phyloP scores from a whole-genome alignment of 176 grass and related monocot genomes.

The Cenchrus americanus region DNA sequence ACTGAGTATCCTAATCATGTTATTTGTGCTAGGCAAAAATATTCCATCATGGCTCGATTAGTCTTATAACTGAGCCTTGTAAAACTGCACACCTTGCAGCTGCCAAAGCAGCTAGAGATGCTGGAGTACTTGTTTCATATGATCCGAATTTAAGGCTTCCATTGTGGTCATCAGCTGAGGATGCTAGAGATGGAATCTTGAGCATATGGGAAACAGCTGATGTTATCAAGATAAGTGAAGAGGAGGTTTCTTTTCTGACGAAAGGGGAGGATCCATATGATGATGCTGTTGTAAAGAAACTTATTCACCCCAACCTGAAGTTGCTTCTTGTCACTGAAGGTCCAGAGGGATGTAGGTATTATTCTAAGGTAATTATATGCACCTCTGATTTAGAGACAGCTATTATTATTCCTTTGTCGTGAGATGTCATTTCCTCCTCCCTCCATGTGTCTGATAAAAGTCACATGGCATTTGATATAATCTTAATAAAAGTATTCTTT shows the following conservation, averaged over 20 bases:
- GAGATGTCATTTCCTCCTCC: not conserved
- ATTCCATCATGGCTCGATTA: constrained; percentile 96
- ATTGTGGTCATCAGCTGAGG: constrained; percentile 84
- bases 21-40: constrained; percentile 75
- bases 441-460: not conserved
- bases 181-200: constrained; percentile 91
- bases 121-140: constrained; percentile 91
- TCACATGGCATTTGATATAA: not conserved
- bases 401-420: constrained; percentile 28
- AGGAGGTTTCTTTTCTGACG: constrained; percentile 93
- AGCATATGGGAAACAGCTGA: constrained; percentile 92
- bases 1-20: constrained; percentile 42
- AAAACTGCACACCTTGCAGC: constrained; percentile 90
- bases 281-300: constrained; percentile 85
- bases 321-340: constrained; percentile 97
- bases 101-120: constrained; percentile 85
- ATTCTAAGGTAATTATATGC: constrained; percentile 76
- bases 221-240: constrained; percentile 98
- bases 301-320: constrained; percentile 86
- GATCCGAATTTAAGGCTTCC: constrained; percentile 95
- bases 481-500: constrained; percentile 15
- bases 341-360: constrained; percentile 94
- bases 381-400: not conserved
- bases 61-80: constrained; percentile 97
- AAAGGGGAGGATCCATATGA: constrained; percentile 88